Base-by-base conservation (phyloP, 73 alveolate genomes). In the Paramecium caudatum region DNA sequence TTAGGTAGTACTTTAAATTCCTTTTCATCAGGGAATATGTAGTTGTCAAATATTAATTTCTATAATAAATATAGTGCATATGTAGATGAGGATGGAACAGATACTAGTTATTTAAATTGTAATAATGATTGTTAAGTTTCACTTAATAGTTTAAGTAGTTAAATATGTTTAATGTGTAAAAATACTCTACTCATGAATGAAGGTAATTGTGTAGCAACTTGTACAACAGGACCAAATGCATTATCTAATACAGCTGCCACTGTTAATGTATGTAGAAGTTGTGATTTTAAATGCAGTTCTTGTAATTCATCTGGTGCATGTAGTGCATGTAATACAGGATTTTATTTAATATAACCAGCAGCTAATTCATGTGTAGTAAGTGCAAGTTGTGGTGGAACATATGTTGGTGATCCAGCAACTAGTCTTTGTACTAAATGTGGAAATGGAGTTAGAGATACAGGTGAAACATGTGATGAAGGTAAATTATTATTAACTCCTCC, bases 341-440 rank as follows among this genome's bases (percentile, higher is more conserved):
- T 21, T 74, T 74, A 16, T 16, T 21, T 74, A 39, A 55, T 55
- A 5, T 21, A 12, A n/a, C 83, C 83, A 3, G 65, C 43, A 3
- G 88, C 46, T 27, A 74, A 30, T 21, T 6, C 69, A 16, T 74
- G 88, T 43, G 88, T 37, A 13, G 8, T 43, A 10, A 41, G 69
- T 21, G 10, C 88, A 16, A 74, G 65, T 74, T 74, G 88, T 21
- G 62, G 69, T 8, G 88, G 88, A 41, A 45, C 25, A 19, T 41
- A 74, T 23, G 65, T 74, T 37, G 88, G 88, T 37, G 21, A 74
- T 74, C 88, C 88, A 9, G 15, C 82, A 25, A 90, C 82, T 0
- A 78, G 23, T 4, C 10, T 78, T 16, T 39, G 63, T 48, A 34
- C 94, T 8, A 3, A 9, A 19, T 88, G 94, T 45, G 94, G 94